Evolutionary conservation across 2,329 filamentous ascomycete species (phyloP).

Genomic region (Cryphonectria nitschkei): DNA sequence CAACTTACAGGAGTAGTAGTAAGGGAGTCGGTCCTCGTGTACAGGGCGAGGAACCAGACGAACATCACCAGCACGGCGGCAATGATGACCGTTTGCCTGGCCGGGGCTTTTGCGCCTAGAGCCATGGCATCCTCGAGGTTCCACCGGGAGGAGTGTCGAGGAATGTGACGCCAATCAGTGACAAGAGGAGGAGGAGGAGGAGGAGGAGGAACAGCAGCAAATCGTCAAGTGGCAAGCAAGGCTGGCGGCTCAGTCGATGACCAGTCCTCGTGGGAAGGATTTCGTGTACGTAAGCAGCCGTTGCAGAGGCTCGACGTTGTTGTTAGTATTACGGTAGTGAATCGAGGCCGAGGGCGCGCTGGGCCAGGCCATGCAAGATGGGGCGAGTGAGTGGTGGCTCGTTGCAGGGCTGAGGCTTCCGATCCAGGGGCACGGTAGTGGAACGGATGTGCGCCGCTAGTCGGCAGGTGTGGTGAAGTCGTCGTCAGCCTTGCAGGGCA

Average conservation of each 20-base stretch:
- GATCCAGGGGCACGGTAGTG: background rate
- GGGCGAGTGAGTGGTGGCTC: conserved; percentile 10
- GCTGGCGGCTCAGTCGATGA: background rate
- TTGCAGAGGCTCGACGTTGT: background rate
- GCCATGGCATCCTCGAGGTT: conserved; percentile 25
- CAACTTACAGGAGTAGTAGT: conserved; percentile 23
- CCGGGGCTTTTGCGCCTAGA: conserved; percentile 25
- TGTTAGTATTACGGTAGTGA: background rate
- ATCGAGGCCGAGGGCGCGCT: background rate
- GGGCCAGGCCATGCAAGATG: conserved; percentile 1
- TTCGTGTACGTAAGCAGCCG: background rate
- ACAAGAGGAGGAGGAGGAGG: background rate
- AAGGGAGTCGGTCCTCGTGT: conserved; percentile 15
- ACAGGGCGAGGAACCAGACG: conserved; percentile 23
- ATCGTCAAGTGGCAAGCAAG: background rate
- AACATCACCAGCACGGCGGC: conserved; percentile 23
- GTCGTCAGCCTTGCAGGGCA: conserved; percentile 10
- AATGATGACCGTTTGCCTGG: conserved; percentile 28
- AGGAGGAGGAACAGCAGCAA: background rate
- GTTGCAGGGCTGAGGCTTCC: background rate
- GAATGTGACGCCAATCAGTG: background rate
- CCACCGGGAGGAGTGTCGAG: background rate
- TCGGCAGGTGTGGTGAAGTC: background rate
- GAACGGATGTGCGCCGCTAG: background rate
- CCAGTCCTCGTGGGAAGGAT: background rate